Evolutionary conservation across 139 green algal genomes (phyloP).

Genomic region (Desmodesmus armatus): DNA sequence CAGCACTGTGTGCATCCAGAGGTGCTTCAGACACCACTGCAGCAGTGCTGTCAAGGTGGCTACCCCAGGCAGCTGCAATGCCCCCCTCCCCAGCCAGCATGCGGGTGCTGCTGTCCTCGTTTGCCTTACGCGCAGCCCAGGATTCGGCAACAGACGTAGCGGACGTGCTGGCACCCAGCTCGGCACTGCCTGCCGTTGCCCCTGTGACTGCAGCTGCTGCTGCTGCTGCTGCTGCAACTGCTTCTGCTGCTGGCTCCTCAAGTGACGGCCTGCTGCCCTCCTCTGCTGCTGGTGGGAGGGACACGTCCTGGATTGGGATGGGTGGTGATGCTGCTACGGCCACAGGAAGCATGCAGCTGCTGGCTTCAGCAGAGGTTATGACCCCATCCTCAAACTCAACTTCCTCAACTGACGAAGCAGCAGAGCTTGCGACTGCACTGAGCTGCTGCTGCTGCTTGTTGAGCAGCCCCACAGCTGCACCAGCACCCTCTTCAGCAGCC

Average conservation of each 20-base stretch:
- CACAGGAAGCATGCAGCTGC: not conserved
- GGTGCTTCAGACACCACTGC: not conserved
- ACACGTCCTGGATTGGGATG: not conserved
- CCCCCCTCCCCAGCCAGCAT: no score
- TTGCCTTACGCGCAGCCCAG: no score
- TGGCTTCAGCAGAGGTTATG: not conserved
- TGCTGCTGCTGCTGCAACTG: not conserved
- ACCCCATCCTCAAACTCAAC: conserved; percentile 18
- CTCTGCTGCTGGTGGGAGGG: conserved; percentile 1
- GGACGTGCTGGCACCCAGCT: not conserved
- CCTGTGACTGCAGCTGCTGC: not conserved
- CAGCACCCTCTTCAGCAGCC: not conserved
- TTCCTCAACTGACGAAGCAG: not conserved
- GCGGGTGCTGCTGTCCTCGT: no score
- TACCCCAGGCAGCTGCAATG: no score
- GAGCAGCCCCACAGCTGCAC: not conserved
- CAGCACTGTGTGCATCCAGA: no score
- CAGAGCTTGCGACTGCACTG: not conserved
- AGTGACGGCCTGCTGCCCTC: not conserved
- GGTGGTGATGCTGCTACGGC: conserved; percentile 8
- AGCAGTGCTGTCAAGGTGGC: no score
- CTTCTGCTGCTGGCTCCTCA: not conserved
- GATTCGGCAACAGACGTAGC: no score
- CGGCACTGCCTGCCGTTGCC: no score
- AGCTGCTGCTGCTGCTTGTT: not conserved